Conservation (phyloP, 441 rosid species). For the Erodium trifolium region DNA sequence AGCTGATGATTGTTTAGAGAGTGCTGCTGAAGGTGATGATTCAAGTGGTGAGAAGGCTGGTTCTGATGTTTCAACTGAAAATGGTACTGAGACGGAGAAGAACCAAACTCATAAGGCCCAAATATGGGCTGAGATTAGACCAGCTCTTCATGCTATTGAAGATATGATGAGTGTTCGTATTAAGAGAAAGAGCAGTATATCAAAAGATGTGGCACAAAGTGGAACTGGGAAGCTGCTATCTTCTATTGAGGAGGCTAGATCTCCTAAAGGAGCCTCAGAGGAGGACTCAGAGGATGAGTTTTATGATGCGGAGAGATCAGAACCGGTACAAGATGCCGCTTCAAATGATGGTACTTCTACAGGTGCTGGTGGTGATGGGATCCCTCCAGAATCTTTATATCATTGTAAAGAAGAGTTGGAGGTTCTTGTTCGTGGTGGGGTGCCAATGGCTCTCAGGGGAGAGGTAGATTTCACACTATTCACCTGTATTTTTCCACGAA, state of each 20-base stretch:
- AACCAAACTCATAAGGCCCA: slow-evolving; percentile 43
- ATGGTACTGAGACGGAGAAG: slow-evolving; percentile 32
- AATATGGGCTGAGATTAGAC: slow-evolving; percentile 78
- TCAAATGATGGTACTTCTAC: slow-evolving; percentile 39
- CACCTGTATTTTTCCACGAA: slow-evolving; percentile 5
- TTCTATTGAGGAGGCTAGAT: slow-evolving; percentile 49
- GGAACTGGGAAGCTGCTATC: slow-evolving; percentile 34
- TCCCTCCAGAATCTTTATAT: slow-evolving; percentile 34
- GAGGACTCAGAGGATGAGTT: slow-evolving; percentile 96
- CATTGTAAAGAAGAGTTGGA: slow-evolving; percentile 95
- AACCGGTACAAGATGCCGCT: slow-evolving; percentile 51
- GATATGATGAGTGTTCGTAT: slow-evolving; percentile 80
- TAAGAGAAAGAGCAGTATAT: slow-evolving; percentile 42
- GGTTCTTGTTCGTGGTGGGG: slow-evolving; percentile 96
- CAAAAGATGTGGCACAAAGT: slow-evolving; percentile 39
- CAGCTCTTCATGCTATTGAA: slow-evolving; percentile 61
- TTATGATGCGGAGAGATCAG: slow-evolving; percentile 91
- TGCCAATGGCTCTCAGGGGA: slow-evolving; percentile 98
- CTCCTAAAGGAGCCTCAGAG: slow-evolving; percentile 58
- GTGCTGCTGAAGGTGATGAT: slow-evolving; percentile 33
- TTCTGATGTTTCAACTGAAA: slow-evolving; percentile 33
- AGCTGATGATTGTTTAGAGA: slow-evolving; percentile 28
- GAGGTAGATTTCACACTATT: slow-evolving; percentile 49
- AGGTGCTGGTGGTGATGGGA: slow-evolving; percentile 34
- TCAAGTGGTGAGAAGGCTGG: slow-evolving; percentile 28